These are phyloP conservation scores for Sarcomyxa edulis DNA, from an alignment of 768 basidiomycete species.

Conservation along the genomic window DNA sequence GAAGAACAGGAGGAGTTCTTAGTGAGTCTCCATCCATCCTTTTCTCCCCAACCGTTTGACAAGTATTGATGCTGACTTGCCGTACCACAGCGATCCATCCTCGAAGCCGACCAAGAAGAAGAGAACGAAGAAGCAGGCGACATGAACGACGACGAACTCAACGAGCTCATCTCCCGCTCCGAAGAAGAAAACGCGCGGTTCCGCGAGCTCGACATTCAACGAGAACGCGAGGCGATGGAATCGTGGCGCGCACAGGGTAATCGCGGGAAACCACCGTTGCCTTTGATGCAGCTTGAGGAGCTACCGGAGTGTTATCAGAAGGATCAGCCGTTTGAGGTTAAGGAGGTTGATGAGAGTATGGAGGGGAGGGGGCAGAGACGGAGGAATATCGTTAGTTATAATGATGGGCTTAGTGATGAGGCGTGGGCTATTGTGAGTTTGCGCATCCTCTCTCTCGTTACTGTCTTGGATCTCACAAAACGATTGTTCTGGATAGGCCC, in stretches of 20 bases:
- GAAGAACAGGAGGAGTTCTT: slow-evolving; percentile 97
- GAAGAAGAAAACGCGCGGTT: slow-evolving; percentile 78
- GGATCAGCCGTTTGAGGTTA: slow-evolving; percentile 70
- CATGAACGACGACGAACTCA: slow-evolving; percentile 93
- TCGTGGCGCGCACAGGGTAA: slow-evolving; percentile 71
- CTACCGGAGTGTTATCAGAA: slow-evolving; percentile 89
- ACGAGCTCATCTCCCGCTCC: slow-evolving; percentile 82
- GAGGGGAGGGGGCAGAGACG: slow-evolving; percentile 85
- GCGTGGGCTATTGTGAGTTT: slow-evolving; percentile 78
- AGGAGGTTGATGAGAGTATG: slow-evolving; percentile 54
- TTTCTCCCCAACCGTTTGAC: slow-evolving; percentile 3
- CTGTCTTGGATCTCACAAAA: too few species aligned
- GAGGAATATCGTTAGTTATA: slow-evolving; percentile 84
- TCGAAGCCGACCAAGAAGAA: slow-evolving; percentile 87
- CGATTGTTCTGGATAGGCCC: slow-evolving; percentile 41
- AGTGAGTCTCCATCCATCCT: slow-evolving; percentile 53
- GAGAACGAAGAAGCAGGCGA: slow-evolving; percentile 88
- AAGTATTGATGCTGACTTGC: slow-evolving; percentile 8
- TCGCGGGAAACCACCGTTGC: slow-evolving; percentile 70
- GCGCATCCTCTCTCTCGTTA: too few species aligned
- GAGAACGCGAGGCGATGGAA: slow-evolving; percentile 62
- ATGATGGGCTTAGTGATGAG: slow-evolving; percentile 91
- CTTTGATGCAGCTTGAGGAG: slow-evolving; percentile 82
- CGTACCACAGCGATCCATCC: slow-evolving; percentile 67
- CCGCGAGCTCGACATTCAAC: slow-evolving; percentile 75